Conservation (phyloP, 306 rosid species). For the Begonia masoniana region DNA sequence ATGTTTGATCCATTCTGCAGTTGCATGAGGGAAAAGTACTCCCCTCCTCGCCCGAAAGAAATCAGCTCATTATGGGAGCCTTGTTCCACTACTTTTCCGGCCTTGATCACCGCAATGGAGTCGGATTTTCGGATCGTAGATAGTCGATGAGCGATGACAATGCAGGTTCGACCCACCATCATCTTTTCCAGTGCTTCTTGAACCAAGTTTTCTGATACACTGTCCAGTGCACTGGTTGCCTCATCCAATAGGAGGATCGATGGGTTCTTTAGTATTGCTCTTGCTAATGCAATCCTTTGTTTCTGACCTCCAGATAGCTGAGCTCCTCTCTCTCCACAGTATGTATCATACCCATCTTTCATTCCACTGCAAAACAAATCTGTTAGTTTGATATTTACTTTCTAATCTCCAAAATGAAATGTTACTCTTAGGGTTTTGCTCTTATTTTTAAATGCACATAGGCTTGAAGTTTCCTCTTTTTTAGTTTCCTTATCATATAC, state of each 20-base stretch:
- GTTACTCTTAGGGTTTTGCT: no score
- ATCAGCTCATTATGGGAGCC: constrained; percentile 70
- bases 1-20: constrained; percentile 25
- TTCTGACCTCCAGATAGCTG: constrained; percentile 93
- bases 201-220: constrained; percentile 58
- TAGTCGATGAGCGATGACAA: constrained; percentile 64
- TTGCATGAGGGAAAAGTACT: constrained; percentile 39
- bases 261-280: constrained; percentile 73
- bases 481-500: constrained; percentile 21
- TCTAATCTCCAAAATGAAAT: no score
- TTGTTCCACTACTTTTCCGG: constrained; percentile 62
- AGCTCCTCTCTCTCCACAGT: constrained; percentile 83
- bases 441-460: no score
- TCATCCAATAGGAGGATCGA: constrained; percentile 74
- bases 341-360: constrained; percentile 64
- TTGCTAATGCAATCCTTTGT: constrained; percentile 75
- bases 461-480: no score
- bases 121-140: constrained; percentile 60
- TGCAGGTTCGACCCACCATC: constrained; percentile 64
- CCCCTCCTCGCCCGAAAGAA: constrained; percentile 42
- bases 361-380: constrained; percentile 40
- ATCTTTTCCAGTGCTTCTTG: constrained; percentile 77
- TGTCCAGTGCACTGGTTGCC: constrained; percentile 91
- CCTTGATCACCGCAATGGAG: constrained; percentile 62
- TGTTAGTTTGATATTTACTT: no score